These are phyloP conservation scores for Alternaria ventricosa DNA, from an alignment of 2,329 filamentous ascomycete species.

Conservation along the genomic window DNA sequence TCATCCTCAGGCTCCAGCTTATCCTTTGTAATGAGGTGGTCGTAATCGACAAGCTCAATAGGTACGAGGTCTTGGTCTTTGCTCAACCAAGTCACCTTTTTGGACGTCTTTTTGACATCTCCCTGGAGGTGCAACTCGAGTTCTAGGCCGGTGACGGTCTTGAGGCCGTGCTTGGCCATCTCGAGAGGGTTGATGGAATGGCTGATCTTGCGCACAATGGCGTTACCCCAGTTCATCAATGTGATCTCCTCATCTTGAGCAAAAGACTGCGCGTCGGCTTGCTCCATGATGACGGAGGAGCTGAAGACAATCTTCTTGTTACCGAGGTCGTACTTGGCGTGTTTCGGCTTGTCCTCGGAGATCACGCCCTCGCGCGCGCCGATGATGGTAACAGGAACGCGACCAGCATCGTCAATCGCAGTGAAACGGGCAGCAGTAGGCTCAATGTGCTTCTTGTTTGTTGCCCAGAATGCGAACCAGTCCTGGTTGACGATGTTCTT, in stretches of 20 bases:
- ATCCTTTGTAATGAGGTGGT: slow-evolving; percentile 94
- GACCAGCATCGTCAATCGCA: slow-evolving; percentile 70
- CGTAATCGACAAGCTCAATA: slow-evolving; percentile 90
- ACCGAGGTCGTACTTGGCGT: slow-evolving; percentile 89
- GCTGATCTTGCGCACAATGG: slow-evolving; percentile 72
- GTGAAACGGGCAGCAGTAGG: slow-evolving; percentile 57
- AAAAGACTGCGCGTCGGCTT: slow-evolving; percentile 83
- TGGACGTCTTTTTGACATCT: slow-evolving; percentile 92
- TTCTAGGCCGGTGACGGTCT: slow-evolving; percentile 70
- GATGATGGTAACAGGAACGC: slow-evolving; percentile 72
- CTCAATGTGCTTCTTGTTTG: slow-evolving; percentile 62
- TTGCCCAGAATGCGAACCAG: slow-evolving; percentile 70
- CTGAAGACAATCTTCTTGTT: slow-evolving; percentile 85
- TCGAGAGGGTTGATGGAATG: slow-evolving; percentile 58
- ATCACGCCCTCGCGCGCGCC: slow-evolving; percentile 63
- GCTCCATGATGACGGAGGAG: slow-evolving; percentile 78
- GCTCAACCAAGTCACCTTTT: slow-evolving; percentile 95
- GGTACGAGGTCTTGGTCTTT: slow-evolving; percentile 77
- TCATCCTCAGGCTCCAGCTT: slow-evolving; percentile 85
- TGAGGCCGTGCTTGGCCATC: slow-evolving; percentile 51
- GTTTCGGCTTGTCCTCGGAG: slow-evolving; percentile 80
- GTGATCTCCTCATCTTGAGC: slow-evolving; percentile 89
- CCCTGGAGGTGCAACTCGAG: slow-evolving; percentile 90
- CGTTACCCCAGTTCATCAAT: slow-evolving; percentile 96
- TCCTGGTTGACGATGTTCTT: slow-evolving; percentile 86